Conservation (phyloP, 1,139 yeast species). For the Debaryomycetaceae sp. region DNA sequence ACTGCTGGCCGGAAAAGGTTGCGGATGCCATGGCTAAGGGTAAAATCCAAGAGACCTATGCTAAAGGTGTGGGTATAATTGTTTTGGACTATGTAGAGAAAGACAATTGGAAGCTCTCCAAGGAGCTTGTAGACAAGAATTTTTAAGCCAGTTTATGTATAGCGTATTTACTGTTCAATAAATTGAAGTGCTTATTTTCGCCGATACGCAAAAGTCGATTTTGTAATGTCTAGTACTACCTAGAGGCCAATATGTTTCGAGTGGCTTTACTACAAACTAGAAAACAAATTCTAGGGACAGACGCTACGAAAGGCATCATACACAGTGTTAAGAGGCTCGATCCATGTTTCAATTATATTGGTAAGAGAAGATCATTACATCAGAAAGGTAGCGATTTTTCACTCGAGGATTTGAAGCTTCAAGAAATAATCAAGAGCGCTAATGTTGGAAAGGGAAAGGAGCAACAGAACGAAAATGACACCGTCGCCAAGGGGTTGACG, state of each 20-base stretch:
- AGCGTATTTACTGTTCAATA: neutral
- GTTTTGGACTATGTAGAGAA: conserved; percentile 68
- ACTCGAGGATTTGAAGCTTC: neutral
- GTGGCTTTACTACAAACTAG: neutral
- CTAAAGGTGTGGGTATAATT: conserved; percentile 55
- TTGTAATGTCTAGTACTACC: neutral
- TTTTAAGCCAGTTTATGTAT: conserved; percentile 23
- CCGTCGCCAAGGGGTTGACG: neutral
- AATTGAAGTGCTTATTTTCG: neutral
- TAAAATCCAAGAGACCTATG: conserved; percentile 48
- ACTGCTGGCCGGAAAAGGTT: conserved; percentile 73
- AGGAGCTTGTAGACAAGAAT: conserved; percentile 53
- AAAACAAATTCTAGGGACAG: too few species aligned
- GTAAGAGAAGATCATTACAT: neutral
- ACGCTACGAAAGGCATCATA: neutral
- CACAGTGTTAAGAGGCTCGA: neutral
- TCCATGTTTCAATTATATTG: neutral
- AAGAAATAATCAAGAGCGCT: conserved; percentile 19
- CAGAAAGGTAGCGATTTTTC: neutral
- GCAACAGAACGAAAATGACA: neutral
- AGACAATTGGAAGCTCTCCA: conserved; percentile 57
- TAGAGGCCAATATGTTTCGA: neutral
- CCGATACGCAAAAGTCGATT: neutral
- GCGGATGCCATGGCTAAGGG: conserved; percentile 50
- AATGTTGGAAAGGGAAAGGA: conserved; percentile 16